These are phyloP conservation scores for Paraphaeosphaeria sporulosa DNA, from an alignment of 2,329 filamentous ascomycete species.

Conservation along the genomic window DNA sequence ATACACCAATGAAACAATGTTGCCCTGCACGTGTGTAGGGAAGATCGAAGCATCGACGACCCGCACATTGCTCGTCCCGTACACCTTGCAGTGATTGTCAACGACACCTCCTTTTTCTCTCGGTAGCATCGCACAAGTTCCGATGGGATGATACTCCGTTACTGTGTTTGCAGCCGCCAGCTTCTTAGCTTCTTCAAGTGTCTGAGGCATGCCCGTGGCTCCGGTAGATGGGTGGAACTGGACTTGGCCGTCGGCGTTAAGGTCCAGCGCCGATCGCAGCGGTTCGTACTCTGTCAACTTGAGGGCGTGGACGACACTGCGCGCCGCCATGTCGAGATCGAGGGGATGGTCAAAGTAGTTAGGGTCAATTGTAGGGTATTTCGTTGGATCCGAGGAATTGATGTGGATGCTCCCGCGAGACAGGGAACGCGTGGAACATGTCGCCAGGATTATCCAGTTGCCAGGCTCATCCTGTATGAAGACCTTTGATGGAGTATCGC, in stretches of 20 bases:
- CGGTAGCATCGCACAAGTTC: slow-evolving; percentile 44
- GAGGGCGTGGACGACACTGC: slow-evolving; percentile 43
- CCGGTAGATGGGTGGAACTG: slow-evolving; percentile 15
- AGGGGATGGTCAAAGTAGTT: slow-evolving; percentile 54
- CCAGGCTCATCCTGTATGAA: slow-evolving; percentile 28
- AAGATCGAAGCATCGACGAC: slow-evolving; percentile 41
- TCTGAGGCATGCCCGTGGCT: slow-evolving; percentile 17
- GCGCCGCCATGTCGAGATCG: slow-evolving; percentile 53
- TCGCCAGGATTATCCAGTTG: slow-evolving; percentile 30
- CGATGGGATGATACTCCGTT: slow-evolving; percentile 43
- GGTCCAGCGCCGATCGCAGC: slow-evolving; percentile 37
- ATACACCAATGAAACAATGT: slow-evolving; percentile 40
- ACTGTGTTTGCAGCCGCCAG: slow-evolving; percentile 25
- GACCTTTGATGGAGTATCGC: slow-evolving; percentile 17
- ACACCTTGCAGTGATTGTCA: slow-evolving; percentile 32
- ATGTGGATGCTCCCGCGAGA: slow-evolving; percentile 55
- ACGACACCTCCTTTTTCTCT: slow-evolving; percentile 41
- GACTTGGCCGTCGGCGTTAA: slow-evolving; percentile 29
- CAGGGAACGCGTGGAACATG: slow-evolving; percentile 40
- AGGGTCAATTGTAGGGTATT: slow-evolving; percentile 52
- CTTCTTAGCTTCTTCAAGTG: slow-evolving; percentile 34
- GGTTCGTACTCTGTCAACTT: slow-evolving; percentile 37
- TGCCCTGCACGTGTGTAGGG: slow-evolving; percentile 36
- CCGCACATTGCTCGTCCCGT: slow-evolving; percentile 40
- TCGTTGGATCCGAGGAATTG: slow-evolving; percentile 43